Base-by-base conservation (phyloP, 208 protist genomes). In the Trypanosoma brucei region DNA sequence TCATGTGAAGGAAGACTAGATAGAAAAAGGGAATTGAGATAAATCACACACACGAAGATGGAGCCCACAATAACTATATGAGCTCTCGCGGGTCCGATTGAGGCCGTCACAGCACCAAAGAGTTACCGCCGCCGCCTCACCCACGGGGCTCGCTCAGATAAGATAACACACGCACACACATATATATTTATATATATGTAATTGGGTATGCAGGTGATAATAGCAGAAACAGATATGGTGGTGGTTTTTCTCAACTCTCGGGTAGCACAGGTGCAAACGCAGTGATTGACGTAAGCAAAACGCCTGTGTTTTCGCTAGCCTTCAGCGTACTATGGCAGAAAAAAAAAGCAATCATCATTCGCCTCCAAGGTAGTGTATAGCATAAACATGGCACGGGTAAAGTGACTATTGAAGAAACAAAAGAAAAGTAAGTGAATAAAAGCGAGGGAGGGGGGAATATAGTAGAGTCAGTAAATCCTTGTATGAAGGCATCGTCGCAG, bases 401-500 rank as follows among this genome's bases (percentile, higher is more conserved):
- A 22, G 22, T 22, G 22, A 22, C 22, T 22, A 22, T 22, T n/a
- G n/a, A n/a, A n/a, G n/a, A n/a, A n/a, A n/a, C 22, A 22, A 22
- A 22, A 22, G 22, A 22, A 22, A 22, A 22, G 22, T 22, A 22
- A 22, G 22, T 22, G 22, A 22, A 22, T 22, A 22, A 22, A 63
- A 63, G 30, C 8, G 30, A 31, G 30, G 7, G 30, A 55, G 30
- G 30, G 51, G 34, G 50, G 36, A 40, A 13, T 50, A 2, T 7
- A n/a, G 22, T 4, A 1, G 61, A 55, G 31, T 61, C 56, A 50
- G 59, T n/a, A n/a, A 33, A 42, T 63, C 60, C 61, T 36, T 55
- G 56, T 42, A 65, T 60, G 57, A 72, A 51, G 61, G 59, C 68
- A 66, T 72, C 71, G 72, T 77, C 71, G 78, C 81, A 74, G 75